Evolutionary conservation across 305 asterid genomes (phyloP), one percentile per base, ranked within the genome.

Genomic region (Petunia hybrid): DNA sequence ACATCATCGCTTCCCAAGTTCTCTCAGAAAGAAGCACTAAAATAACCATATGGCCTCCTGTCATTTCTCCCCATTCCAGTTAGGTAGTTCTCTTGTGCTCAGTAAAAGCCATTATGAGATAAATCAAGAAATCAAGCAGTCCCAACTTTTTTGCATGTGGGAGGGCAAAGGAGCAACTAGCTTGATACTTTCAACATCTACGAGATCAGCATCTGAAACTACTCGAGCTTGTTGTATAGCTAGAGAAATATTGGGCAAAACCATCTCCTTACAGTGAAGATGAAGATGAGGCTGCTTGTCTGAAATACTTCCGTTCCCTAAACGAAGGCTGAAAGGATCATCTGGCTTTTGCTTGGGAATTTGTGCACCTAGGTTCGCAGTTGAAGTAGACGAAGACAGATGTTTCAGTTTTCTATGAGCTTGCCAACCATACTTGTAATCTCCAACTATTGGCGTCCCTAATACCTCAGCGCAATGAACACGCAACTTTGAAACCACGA

Each of bases 361-460:
- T 80, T 80, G 80, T 77, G 76, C 81, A 4, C 79, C 79, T 57
- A 2, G 55, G 67, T 80, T 83, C 73, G 31, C 39, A 64, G 78
- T 82, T 31, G 87, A 82, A 85, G 76, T 60, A 75, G 90, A 80
- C 61, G 35, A 78, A 40, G 85, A 71, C 5, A 62, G 36, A 35
- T 83, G 92, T 68, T 87, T 90, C 68, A 89, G 81, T 77, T 89
- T 89, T 89, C 85, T 92, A 90, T 94, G 99, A 61, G 94, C 93
- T 89, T 91, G 95, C 95, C 99, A 87, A 56, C 99, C 99, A 16
- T 96, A 96, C 86, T 90, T 94, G 89, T 90, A 96, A 84, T 96
- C 99, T 81, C 99, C 98, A 39, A 94, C 93, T 82, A 96, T 96
- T 4, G 99, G 99, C 36, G 98, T 96, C 76, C 99, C 97, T 92